Percentiles rank a stretch among this genome's conserved stretches.
Evolutionary conservation across 257 asterid genomes (phyloP).

Genomic region (Solanum commersonii): DNA sequence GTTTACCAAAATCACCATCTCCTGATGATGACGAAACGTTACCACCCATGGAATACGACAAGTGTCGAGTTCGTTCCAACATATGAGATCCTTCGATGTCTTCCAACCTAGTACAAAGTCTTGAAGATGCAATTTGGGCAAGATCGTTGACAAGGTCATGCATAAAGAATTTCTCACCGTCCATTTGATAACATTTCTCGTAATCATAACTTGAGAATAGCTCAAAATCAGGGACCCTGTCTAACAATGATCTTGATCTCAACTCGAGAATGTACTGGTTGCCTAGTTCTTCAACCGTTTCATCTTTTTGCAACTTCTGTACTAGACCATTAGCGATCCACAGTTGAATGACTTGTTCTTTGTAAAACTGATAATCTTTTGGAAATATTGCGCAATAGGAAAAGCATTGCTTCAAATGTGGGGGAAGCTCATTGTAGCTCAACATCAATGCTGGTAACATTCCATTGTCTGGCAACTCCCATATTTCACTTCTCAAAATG

Average conservation of each 20-base stretch:
- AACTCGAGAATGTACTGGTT: background rate
- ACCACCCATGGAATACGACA: background rate
- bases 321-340: constrained; percentile 5
- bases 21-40: too few species aligned
- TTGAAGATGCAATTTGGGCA: background rate
- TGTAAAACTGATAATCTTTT: constrained; percentile 2
- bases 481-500: background rate
- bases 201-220: background rate
- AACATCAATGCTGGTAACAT: constrained; percentile 4
- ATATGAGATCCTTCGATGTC: background rate
- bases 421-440: constrained; percentile 17
- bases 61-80: background rate
- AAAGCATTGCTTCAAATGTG: constrained; percentile 8
- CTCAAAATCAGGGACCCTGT: background rate
- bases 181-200: too few species aligned
- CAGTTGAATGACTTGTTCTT: background rate
- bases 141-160: constrained; percentile 6
- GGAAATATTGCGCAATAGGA: constrained; percentile 17
- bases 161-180: background rate
- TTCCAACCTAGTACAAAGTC: background rate
- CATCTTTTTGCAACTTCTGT: background rate
- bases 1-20: background rate
- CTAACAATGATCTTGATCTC: background rate
- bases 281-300: background rate
- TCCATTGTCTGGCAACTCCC: background rate